A percentile compares a stretch with the other conserved stretches of the same genome.
Evolutionary conservation across 352 stramenopile genomes (phyloP).

Genomic region (Phytophthora quininea): DNA sequence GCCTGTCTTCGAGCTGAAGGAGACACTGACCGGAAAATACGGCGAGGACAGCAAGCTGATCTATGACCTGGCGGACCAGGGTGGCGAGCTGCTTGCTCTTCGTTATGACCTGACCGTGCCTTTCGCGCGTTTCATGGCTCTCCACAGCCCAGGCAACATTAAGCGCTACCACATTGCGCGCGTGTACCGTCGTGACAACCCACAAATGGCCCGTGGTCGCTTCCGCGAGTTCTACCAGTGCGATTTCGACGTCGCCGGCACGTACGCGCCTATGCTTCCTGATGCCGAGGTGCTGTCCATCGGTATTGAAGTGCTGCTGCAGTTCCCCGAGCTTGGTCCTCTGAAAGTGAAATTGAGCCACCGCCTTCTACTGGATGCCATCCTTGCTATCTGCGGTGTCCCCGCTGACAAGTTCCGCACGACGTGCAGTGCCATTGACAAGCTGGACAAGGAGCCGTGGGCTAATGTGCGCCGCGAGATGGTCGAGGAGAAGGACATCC

Average conservation of each 20-base stretch:
- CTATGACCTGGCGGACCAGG: conserved; percentile 99
- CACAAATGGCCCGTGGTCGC: conserved; percentile 92
- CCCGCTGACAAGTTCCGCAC: conserved; percentile 96
- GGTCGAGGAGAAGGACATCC: conserved; percentile 97
- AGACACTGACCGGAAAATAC: conserved; percentile 99
- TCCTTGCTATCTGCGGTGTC: conserved; percentile 97
- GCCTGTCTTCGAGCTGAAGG: conserved; percentile 98
- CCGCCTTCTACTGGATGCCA: conserved; percentile 95
- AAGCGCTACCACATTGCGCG: conserved; percentile 99
- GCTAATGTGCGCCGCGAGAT: conserved; percentile 91
- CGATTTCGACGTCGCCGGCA: conserved; percentile 98
- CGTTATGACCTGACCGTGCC: conserved; percentile 99
- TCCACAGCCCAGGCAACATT: conserved; percentile 98
- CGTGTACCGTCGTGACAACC: conserved; percentile 97
- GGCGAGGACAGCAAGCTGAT: conserved; percentile 99
- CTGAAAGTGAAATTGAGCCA: conserved; percentile 99
- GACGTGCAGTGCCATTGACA: conserved; percentile 99
- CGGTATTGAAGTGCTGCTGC: conserved; percentile 91
- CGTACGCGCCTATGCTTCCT: conserved; percentile 95
- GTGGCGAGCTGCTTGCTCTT: conserved; percentile 93
- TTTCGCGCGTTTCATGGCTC: conserved; percentile 97
- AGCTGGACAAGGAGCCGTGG: conserved; percentile 99
- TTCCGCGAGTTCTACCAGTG: conserved; percentile 99
- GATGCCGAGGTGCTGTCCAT: conserved; percentile 97
- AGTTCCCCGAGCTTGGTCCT: conserved; percentile 82